phyloP scores from a whole-genome alignment of 495 filamentous ascomycete species.

The Cercophora newfieldiana region DNA sequence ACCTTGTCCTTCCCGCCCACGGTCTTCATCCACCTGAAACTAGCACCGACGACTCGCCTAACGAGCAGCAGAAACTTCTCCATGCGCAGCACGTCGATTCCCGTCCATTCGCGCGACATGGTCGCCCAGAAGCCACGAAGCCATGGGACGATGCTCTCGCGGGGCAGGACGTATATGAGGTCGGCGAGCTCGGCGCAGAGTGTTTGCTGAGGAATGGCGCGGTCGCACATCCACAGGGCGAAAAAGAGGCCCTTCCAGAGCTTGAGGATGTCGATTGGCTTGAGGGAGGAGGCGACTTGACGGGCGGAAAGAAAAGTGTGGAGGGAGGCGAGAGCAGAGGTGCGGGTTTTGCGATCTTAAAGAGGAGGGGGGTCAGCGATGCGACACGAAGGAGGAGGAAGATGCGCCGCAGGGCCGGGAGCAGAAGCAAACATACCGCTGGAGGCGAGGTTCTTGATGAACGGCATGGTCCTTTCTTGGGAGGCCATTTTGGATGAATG shows the following conservation, averaged over 20 bases:
- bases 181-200: constrained; percentile 75
- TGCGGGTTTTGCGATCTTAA: constrained; percentile 79
- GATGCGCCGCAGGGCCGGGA: background rate
- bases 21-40: constrained; percentile 58
- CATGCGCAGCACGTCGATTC: constrained; percentile 82
- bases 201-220: constrained; percentile 80
- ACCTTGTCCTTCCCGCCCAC: constrained; percentile 15
- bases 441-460: constrained; percentile 54
- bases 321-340: constrained; percentile 76
- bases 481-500: constrained; percentile 42
- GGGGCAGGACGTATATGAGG: constrained; percentile 65
- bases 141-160: constrained; percentile 61
- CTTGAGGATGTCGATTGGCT: constrained; percentile 78
- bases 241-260: constrained; percentile 97
- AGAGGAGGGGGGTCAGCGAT: no score
- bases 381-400: constrained; percentile 6
- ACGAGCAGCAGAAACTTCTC: constrained; percentile 92
- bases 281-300: constrained; percentile 51
- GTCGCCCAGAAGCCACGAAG: constrained; percentile 85
- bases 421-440: constrained; percentile 36
- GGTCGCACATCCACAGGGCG: constrained; percentile 95
- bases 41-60: constrained; percentile 69
- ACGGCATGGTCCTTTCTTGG: constrained; percentile 48
- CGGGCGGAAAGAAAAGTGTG: constrained; percentile 73
- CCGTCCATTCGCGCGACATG: constrained; percentile 75